Evolutionary conservation across 2,329 filamentous ascomycete species (phyloP), one percentile per base, ranked within the genome.

Genomic region (Curvularia spicifera): DNA sequence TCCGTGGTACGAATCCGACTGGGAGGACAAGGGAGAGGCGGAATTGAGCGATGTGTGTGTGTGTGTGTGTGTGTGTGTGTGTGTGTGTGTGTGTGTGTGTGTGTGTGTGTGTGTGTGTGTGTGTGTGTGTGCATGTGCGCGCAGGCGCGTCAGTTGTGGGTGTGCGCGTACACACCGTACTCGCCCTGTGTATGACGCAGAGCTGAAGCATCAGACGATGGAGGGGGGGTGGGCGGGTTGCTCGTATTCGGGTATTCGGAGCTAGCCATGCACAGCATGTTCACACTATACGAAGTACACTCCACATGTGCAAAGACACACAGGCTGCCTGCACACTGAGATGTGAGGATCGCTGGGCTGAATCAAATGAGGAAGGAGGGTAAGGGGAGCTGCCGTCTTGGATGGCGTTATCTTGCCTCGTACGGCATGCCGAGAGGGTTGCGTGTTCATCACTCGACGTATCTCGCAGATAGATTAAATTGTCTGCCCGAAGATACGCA

Each of bases 171-270:
- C 24, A 20, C 26, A 46, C 26, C 44, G 40, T 35, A 52, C 46
- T 46, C 43, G 52, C 40, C 22, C 40, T 35, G 55, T 57, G 56
- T 50, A 50, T 50, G 61, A 60, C 57, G 61, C 61, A 60, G 49
- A 37, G 12, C 31, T 24, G 47, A 39, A 50, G 40, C 51, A 59
- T 39, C 46, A 51, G 47, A 46, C 29, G 37, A 50, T 43, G 37
- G 50, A 42, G 51, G 42, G 51, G 42, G 29, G 43, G 43, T 29
- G 43, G 6, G 44, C 10, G n/a, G 18, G 28, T 46, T 31, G 28
- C 42, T 51, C 47, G 54, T 57, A 55, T 59, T 51, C 51, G 53
- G 58, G 52, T 37, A 48, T 52, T 50, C 47, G 35, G 47, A 9
- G 35, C 22, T 50, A 28, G 10, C 47, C 22, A 43, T 46, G 47